Evolutionary conservation across 2,329 filamentous ascomycete species (phyloP).

Genomic region (Botrytis medusae): DNA sequence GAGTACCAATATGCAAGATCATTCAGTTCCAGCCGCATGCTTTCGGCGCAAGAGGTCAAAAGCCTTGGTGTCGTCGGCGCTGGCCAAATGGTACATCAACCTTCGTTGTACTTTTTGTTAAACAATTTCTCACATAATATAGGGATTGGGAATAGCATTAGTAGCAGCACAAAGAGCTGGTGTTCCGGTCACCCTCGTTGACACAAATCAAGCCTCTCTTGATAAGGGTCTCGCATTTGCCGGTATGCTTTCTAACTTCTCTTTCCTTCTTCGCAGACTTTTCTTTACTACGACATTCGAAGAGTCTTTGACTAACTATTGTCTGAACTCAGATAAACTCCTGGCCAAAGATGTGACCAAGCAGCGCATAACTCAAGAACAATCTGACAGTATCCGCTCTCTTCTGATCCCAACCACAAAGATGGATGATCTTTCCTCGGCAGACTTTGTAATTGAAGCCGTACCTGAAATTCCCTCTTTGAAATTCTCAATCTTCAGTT

Average conservation of each 20-base stretch:
- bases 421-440: constrained; percentile 74
- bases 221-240: constrained; percentile 90
- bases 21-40: constrained; percentile 69
- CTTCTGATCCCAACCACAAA: constrained; percentile 69
- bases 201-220: constrained; percentile 78
- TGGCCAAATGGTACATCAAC: constrained; percentile 78
- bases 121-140: constrained; percentile 9
- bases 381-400: constrained; percentile 70
- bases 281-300: too few species aligned
- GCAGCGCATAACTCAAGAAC: constrained; percentile 76
- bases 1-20: constrained; percentile 42
- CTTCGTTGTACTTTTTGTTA: background rate
- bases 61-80: constrained; percentile 88
- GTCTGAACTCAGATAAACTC: constrained; percentile 68
- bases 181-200: constrained; percentile 82
- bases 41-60: constrained; percentile 72
- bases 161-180: constrained; percentile 84
- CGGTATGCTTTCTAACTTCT: constrained; percentile 50
- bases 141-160: constrained; percentile 95
- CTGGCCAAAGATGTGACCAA: constrained; percentile 91
- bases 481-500: constrained; percentile 83
- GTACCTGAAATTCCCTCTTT: constrained; percentile 88
- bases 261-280: background rate
- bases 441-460: constrained; percentile 97
- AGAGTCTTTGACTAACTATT: constrained; percentile 9